Evolutionary conservation across 441 rosid species (phyloP), one percentile per base, ranked within the genome.

Genomic region (Gossypium laxum): DNA sequence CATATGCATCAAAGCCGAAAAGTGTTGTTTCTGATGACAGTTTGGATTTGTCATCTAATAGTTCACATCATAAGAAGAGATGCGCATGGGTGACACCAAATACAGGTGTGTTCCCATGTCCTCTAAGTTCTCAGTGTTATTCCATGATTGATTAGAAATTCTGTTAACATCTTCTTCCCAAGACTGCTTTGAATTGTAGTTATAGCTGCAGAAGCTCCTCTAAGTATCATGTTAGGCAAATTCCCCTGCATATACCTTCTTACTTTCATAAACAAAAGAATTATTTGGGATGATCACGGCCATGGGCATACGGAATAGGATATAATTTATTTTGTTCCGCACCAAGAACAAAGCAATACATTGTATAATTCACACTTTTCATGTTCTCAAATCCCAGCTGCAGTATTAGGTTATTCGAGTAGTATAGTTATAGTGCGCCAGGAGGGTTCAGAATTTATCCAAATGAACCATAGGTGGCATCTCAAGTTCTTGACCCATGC

Each of bases 51-150:
- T 89, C 88, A 4, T 84, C 87, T 15, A 75, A 65, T 78, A 86
- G 87, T 77, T 73, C 86, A 63, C 82, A 74, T 72, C 57, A 77
- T 71, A 86, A 87, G 81, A 91, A 88, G 83, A 85, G 83, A 61
- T 91, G 97, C 74, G 88, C 94, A 4, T 90, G 97, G 97, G 93
- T 91, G 76, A 91, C 96, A 1, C 87, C 94, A 58, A 89, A 79
- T 75, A 82, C 96, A 11, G 97, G 97, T 90, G 69, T 69, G 80
- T 75, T 71, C 72, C 67, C 67, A 45, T 21, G 78, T 73, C 80
- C 64, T 10, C 11, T 61, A 55, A 74, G 71, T 78, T 67, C 55
- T 4, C 32, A 55, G 59, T 71, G 67, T 57, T 58, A 11, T 2
- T 17, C 45, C 4, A 32, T 70, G 68, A 50, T 59, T 32, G 38